phyloP scores from a whole-genome alignment of 345 rosid species.

The Psidium guajava region DNA sequence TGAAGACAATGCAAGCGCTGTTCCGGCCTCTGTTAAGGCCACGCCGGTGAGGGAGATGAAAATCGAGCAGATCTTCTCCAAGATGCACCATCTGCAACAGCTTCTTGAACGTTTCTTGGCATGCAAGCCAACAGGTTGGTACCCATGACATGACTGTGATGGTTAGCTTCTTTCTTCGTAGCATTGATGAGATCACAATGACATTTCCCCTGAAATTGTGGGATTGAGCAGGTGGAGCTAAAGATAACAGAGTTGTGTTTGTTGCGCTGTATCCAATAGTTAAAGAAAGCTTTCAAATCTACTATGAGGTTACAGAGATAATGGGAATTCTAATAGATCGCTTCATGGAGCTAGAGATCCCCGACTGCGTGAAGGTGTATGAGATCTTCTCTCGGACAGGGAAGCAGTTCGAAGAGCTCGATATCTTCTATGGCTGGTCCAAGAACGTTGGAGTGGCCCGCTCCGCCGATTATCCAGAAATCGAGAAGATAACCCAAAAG shows the following conservation, averaged over 20 bases:
- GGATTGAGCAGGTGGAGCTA: slow-evolving; percentile 33
- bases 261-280: slow-evolving; percentile 64
- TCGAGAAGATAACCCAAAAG: slow-evolving; percentile 76
- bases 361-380: slow-evolving; percentile 69
- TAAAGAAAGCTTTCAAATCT: slow-evolving; percentile 76
- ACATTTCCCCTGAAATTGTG: not conserved
- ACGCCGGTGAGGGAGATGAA: slow-evolving; percentile 75
- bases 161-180: not conserved
- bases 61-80: slow-evolving; percentile 64
- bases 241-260: slow-evolving; percentile 54
- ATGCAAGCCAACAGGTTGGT: slow-evolving; percentile 71
- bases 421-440: slow-evolving; percentile 64
- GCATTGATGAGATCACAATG: not conserved
- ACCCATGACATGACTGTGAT: not conserved
- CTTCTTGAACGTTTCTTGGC: slow-evolving; percentile 73
- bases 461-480: slow-evolving; percentile 88
- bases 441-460: slow-evolving; percentile 72
- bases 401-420: slow-evolving; percentile 80
- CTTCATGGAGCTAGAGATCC: slow-evolving; percentile 79
- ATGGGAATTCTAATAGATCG: slow-evolving; percentile 72
- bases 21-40: slow-evolving; percentile 2
- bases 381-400: slow-evolving; percentile 64
- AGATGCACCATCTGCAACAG: slow-evolving; percentile 83
- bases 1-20: not conserved
- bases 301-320: slow-evolving; percentile 74